Percentiles rank a stretch among this genome's conserved stretches.
Evolutionary conservation across 345 rosid species (phyloP).

Genomic region (Anastatica hierochuntica): DNA sequence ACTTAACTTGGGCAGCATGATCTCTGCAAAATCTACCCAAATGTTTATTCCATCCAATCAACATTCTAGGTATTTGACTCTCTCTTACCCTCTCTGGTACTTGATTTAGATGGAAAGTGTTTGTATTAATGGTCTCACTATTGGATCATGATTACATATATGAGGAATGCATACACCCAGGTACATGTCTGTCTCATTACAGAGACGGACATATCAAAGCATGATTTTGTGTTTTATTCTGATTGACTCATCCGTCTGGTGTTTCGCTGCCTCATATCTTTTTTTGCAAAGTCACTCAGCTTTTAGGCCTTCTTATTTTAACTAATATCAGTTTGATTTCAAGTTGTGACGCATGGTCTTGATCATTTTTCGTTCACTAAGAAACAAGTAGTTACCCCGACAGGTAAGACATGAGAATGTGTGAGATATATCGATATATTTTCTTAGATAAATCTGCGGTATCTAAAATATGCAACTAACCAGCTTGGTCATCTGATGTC

Average conservation of each 20-base stretch:
- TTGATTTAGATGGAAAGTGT: background rate
- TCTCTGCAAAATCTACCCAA: too few relatives aligned
- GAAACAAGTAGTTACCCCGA: constrained; percentile 93
- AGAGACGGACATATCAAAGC: constrained; percentile 88
- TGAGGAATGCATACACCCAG: constrained; percentile 98
- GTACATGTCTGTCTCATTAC: too few relatives aligned
- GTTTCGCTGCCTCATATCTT: constrained; percentile 15
- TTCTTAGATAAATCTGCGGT: too few relatives aligned
- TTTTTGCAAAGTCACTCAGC: background rate
- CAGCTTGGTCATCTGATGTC: too few relatives aligned
- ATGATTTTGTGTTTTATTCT: constrained; percentile 95
- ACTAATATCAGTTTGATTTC: constrained; percentile 21
- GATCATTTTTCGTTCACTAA: constrained; percentile 93
- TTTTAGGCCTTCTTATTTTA: constrained; percentile 4
- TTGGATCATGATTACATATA: constrained; percentile 46
- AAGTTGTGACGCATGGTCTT: constrained; percentile 98
- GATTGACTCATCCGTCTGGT: constrained; percentile 96
- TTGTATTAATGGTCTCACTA: constrained; percentile 13
- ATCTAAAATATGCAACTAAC: too few relatives aligned
- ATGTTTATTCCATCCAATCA: constrained; percentile 66
- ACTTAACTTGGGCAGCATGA: too few relatives aligned
- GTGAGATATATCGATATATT: too few relatives aligned
- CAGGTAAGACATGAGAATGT: constrained; percentile 42
- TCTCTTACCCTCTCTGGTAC: too few relatives aligned
- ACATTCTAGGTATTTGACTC: constrained; percentile 78